Conservation (phyloP, 345 rosid genomes). For the sweet orange (Citrus sinensis) region DVS_A1.0 CM039164.1:3551001-3551500, state of each 20-base stretch:
- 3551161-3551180: background rate
- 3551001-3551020: background rate
- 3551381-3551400: no score
- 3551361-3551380: no score
- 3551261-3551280: no score
- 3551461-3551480: no score
- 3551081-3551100: background rate
- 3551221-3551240: background rate
- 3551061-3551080: background rate
- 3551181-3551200: background rate
- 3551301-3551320: no score
- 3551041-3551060: slow-evolving; percentile 8
- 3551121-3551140: background rate
- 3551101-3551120: background rate
- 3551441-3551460: no score
- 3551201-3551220: background rate
- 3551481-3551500: no score
- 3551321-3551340: no score
- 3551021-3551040: background rate
- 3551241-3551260: background rate
- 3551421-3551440: no score
- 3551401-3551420: no score
- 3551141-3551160: background rate
- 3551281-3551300: no score
- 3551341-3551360: no score